These are phyloP conservation scores for Solanum sitiens DNA, from an alignment of 257 asterid genomes.

Conservation along the genomic window DNA sequence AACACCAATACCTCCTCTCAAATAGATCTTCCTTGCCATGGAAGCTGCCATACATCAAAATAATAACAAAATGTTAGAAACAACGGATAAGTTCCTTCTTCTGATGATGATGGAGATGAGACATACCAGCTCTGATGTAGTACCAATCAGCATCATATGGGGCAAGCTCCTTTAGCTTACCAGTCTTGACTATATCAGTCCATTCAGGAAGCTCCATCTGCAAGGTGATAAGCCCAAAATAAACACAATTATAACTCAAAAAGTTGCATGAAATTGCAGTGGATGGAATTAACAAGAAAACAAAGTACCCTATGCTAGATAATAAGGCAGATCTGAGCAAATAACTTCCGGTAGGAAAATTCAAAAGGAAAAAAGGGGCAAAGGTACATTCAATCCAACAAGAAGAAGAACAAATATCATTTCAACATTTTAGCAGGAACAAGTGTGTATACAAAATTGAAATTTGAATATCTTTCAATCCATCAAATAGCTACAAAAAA, in stretches of 20 bases:
- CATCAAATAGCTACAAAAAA: neutral
- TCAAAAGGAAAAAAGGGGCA: neutral
- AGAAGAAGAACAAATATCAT: neutral
- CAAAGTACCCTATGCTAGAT: neutral
- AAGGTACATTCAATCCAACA: neutral
- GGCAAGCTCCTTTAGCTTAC: slow-evolving; percentile 77
- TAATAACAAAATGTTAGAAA: neutral
- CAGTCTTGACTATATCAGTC: slow-evolving; percentile 93
- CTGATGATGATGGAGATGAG: neutral
- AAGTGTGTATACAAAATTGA: neutral
- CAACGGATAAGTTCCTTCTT: neutral
- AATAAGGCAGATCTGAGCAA: neutral
- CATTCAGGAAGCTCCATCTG: slow-evolving; percentile 93
- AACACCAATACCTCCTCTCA: slow-evolving; percentile 68
- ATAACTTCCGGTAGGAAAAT: neutral
- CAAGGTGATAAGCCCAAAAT: no score
- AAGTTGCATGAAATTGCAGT: neutral
- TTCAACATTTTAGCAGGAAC: neutral
- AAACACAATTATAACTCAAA: neutral
- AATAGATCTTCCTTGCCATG: slow-evolving; percentile 86
- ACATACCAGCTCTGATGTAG: slow-evolving; percentile 80
- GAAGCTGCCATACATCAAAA: slow-evolving; percentile 43
- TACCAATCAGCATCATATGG: slow-evolving; percentile 97
- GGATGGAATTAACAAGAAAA: neutral
- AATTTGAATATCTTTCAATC: neutral